Conservation (phyloP, 2,329 filamentous ascomycete genomes). For the Aspergillus sp. region DNA sequence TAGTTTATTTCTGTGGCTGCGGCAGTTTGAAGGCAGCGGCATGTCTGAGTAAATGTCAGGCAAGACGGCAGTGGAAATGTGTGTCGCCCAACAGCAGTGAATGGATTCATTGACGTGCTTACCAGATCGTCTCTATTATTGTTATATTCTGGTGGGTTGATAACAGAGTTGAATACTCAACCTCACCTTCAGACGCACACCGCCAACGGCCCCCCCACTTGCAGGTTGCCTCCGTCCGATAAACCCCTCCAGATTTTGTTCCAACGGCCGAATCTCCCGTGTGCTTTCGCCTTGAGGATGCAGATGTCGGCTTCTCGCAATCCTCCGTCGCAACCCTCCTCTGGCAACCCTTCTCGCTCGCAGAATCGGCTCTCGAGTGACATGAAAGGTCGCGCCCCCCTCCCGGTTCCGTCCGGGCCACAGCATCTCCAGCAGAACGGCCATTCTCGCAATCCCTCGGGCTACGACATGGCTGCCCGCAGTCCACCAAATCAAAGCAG, state of each 20-base stretch:
- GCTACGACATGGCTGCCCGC: constrained; percentile 46
- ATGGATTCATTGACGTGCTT: neutral
- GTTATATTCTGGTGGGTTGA: neutral
- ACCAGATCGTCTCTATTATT: neutral
- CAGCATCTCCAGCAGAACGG: constrained; percentile 39
- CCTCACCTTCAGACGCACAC: neutral
- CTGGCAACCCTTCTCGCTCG: constrained; percentile 24
- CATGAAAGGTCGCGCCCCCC: constrained; percentile 43
- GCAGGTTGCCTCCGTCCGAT: constrained; percentile 17
- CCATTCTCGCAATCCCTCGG: constrained; percentile 42
- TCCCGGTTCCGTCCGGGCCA: constrained; percentile 37
- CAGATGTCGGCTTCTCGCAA: constrained; percentile 25
- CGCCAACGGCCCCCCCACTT: constrained; percentile 13
- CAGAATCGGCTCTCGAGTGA: constrained; percentile 34
- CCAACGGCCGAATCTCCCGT: neutral
- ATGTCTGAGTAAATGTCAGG: neutral
- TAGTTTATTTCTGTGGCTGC: neutral
- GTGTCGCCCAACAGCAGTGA: neutral
- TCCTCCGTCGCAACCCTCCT: constrained; percentile 19
- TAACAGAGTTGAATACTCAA: neutral
- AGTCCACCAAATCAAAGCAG: constrained; percentile 47
- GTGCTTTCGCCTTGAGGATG: constrained; percentile 17
- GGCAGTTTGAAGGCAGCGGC: neutral
- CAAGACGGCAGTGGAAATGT: neutral
- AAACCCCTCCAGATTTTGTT: constrained; percentile 26